A percentile compares a stretch with the other conserved stretches of the same genome.
These are phyloP conservation scores for Sarcomyxa edulis DNA, from an alignment of 768 basidiomycete genomes.

Conservation along the genomic window DNA sequence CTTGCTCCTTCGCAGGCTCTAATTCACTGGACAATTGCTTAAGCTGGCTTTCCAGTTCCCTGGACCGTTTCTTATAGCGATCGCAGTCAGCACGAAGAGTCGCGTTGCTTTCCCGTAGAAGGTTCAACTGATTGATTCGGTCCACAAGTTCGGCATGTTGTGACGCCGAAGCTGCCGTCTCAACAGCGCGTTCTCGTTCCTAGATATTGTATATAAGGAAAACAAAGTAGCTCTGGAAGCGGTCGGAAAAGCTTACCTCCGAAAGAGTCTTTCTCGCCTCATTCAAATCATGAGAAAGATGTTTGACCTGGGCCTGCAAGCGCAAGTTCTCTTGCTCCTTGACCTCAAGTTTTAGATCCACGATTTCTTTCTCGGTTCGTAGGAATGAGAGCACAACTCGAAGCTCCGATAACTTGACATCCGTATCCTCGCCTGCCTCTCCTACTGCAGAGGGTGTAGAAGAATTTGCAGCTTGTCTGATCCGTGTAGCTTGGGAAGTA, in stretches of 20 bases:
- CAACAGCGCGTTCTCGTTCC: conserved; percentile 79
- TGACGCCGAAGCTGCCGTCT: conserved; percentile 63
- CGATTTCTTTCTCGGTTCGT: conserved; percentile 88
- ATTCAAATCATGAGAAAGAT: conserved; percentile 61
- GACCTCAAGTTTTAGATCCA: conserved; percentile 82
- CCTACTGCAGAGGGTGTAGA: conserved; percentile 36
- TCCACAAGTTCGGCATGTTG: conserved; percentile 84
- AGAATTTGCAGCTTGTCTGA: conserved; percentile 63
- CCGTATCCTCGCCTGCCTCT: conserved; percentile 44
- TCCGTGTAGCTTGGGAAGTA: conserved; percentile 77
- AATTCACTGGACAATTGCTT: conserved; percentile 55
- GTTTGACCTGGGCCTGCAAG: conserved; percentile 71
- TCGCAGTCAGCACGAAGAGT: conserved; percentile 78
- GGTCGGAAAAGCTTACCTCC: conserved; percentile 38
- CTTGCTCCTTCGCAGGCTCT: conserved; percentile 70
- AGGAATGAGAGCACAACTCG: conserved; percentile 78
- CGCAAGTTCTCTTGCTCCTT: conserved; percentile 71
- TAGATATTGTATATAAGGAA: conserved; percentile 19
- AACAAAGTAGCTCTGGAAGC: conserved; percentile 1
- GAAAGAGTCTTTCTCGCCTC: conserved; percentile 67
- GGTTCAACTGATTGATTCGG: conserved; percentile 80
- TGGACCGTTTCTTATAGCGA: conserved; percentile 59
- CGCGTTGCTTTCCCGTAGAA: conserved; percentile 84
- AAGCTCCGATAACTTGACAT: conserved; percentile 65
- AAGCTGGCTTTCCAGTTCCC: conserved; percentile 62